Evolutionary conservation across 768 basidiomycete species (phyloP).

Genomic region (Leucocoprinus sp.): DNA sequence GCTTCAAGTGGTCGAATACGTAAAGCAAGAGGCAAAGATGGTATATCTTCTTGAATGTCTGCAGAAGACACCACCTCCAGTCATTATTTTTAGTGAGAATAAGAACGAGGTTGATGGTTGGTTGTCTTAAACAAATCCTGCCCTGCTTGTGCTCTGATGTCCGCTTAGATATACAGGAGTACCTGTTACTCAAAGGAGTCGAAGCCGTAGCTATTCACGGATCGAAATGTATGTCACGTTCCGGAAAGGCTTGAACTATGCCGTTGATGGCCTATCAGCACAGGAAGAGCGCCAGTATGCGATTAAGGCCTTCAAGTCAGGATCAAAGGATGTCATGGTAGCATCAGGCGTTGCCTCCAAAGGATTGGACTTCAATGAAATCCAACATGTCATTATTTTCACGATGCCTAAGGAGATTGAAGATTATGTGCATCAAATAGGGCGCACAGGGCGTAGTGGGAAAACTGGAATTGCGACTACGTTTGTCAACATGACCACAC

Average conservation of each 20-base stretch:
- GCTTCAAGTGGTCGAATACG: constrained; percentile 94
- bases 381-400: constrained; percentile 98
- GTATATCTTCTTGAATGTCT: constrained; percentile 96
- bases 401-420: constrained; percentile 99
- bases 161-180: constrained; percentile 91
- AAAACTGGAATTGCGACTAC: constrained; percentile 99
- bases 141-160: not conserved
- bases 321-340: constrained; percentile 99
- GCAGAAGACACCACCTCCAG: constrained; percentile 97
- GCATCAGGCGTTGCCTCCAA: constrained; percentile 97
- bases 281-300: constrained; percentile 99
- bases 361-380: constrained; percentile 97
- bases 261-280: constrained; percentile 35
- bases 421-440: constrained; percentile 99
- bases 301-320: constrained; percentile 95
- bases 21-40: constrained; percentile 99
- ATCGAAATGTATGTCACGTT: constrained; percentile 67
- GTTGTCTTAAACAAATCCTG: constrained; percentile 1
- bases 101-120: constrained; percentile 98
- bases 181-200: constrained; percentile 90
- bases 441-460: constrained; percentile 93
- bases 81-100: constrained; percentile 97
- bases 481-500: constrained; percentile 97
- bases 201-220: constrained; percentile 99
- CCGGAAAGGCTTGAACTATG: not conserved